Evolutionary conservation across 257 asterid genomes (phyloP).

Genomic region (Echium plantagineum): DNA sequence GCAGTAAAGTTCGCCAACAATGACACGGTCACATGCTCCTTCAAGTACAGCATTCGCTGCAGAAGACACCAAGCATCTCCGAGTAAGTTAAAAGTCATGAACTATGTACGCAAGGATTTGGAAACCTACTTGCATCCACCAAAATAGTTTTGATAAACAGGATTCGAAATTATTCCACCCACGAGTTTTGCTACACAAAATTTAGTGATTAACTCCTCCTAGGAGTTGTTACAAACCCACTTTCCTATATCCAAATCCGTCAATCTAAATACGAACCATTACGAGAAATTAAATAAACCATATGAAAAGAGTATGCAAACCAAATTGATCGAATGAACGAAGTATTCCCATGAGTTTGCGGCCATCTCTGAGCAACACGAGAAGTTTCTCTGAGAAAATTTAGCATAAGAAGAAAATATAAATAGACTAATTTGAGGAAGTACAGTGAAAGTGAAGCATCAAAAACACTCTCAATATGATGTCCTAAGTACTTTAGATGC

Average conservation of each 20-base stretch:
- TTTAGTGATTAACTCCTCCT: no score
- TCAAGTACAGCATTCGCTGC: conserved; percentile 40
- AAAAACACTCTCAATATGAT: neutral
- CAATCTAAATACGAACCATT: neutral
- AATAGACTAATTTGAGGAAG: neutral
- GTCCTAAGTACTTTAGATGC: no score
- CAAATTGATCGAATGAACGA: conserved; percentile 80
- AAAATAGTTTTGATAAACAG: no score
- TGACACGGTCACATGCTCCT: conserved; percentile 12
- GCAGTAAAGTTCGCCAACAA: conserved; percentile 15
- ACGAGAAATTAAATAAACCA: neutral
- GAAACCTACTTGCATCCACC: no score
- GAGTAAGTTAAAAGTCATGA: neutral
- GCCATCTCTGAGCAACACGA: conserved; percentile 61
- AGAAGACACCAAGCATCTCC: conserved; percentile 4
- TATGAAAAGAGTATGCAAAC: conserved; percentile 15
- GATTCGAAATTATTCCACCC: no score
- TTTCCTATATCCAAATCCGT: no score
- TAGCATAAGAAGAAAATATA: neutral
- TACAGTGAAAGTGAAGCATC: neutral
- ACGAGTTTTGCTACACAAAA: no score
- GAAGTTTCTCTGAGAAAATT: conserved; percentile 26
- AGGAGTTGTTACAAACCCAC: no score
- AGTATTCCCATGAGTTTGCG: conserved; percentile 62
- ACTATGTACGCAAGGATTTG: neutral